Conservation (phyloP, 192 early-diverging fungal species). For the Powellomyces hirtus region DNA sequence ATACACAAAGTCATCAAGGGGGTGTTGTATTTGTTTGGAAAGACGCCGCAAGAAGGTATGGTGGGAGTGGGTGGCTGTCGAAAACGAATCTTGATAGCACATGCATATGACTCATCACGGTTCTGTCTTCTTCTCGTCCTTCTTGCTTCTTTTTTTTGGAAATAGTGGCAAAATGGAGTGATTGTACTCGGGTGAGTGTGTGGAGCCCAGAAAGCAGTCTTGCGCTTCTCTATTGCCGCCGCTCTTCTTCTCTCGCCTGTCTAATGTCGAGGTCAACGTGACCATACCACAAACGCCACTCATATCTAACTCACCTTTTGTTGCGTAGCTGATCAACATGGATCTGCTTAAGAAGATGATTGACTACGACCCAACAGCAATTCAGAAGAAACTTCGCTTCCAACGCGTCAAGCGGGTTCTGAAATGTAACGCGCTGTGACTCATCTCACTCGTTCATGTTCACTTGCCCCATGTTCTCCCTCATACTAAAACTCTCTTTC, state of each 20-base stretch:
- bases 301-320: no score
- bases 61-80: no score
- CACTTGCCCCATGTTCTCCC: not conserved
- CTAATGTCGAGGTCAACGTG: no score
- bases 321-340: constrained; percentile 49
- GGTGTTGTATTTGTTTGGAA: constrained; percentile 56
- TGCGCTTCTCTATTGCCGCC: no score
- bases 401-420: constrained; percentile 43
- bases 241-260: no score
- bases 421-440: constrained; percentile 36
- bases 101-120: no score
- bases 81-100: no score
- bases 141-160: not conserved
- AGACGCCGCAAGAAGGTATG: constrained; percentile 47
- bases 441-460: constrained; percentile 1
- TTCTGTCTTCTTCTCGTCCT: not conserved
- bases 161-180: constrained; percentile 11
- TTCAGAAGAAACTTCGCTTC: constrained; percentile 54
- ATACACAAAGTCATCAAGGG: constrained; percentile 55
- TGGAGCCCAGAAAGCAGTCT: no score
- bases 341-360: constrained; percentile 52
- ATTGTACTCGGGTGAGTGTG: constrained; percentile 25
- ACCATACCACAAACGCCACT: no score
- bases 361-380: constrained; percentile 53
- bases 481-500: not conserved